Evolutionary conservation across 129 eudicot genomes (phyloP).

Genomic region (Lactuca saligna): DNA sequence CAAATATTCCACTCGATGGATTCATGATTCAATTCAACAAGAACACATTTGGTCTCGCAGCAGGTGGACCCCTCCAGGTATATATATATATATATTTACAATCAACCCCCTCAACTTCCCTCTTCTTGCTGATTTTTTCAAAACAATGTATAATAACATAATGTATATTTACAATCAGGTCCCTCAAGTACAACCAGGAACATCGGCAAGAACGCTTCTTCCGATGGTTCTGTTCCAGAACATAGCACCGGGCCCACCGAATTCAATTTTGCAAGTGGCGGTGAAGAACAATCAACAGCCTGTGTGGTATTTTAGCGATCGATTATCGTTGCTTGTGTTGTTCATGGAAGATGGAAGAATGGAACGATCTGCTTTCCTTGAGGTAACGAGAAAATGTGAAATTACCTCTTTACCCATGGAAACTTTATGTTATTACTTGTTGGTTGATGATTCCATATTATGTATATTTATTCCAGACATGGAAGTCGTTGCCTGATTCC

Average conservation of each 20-base stretch:
- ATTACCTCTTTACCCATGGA: background rate
- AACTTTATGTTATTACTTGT: background rate
- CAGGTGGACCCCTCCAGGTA: conserved; percentile 91
- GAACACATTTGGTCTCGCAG: conserved; percentile 93
- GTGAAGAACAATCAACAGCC: conserved; percentile 94
- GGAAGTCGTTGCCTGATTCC: conserved; percentile 96
- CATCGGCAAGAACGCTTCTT: conserved; percentile 76
- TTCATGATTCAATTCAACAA: conserved; percentile 97
- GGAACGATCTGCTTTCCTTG: conserved; percentile 92
- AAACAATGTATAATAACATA: background rate
- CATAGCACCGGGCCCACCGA: conserved; percentile 88
- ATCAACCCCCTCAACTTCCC: conserved; percentile 63
- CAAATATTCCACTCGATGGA: conserved; percentile 74
- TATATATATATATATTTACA: conserved; percentile 15
- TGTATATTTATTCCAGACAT: conserved; percentile 50
- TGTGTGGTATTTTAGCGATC: conserved; percentile 88
- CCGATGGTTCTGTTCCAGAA: conserved; percentile 93
- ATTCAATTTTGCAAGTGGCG: conserved; percentile 79
- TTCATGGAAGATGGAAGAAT: conserved; percentile 90
- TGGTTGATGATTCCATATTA: background rate
- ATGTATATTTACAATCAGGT: conserved; percentile 42
- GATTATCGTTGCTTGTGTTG: conserved; percentile 51
- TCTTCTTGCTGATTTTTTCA: background rate
- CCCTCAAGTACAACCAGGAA: conserved; percentile 86
- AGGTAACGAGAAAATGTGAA: conserved; percentile 37